Evolutionary conservation across 805 yeast genomes (phyloP).

Genomic region (Candida vaughaniae): DNA sequence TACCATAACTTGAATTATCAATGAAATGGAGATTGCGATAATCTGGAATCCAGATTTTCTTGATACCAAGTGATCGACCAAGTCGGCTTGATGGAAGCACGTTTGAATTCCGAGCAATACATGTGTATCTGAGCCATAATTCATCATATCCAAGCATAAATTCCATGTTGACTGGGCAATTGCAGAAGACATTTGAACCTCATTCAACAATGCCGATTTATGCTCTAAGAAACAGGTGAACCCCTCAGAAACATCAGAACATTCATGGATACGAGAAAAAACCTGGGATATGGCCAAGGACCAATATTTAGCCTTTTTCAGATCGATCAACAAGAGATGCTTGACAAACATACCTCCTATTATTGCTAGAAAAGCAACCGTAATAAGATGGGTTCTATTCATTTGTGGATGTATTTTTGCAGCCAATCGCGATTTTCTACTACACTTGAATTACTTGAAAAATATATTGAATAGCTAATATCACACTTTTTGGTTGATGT

Average conservation of each 20-base stretch:
- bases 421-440: conserved; percentile 1
- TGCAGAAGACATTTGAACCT: conserved; percentile 1
- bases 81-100: conserved; percentile 24
- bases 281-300: conserved; percentile 1
- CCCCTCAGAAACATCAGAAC: conserved; percentile 21
- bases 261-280: conserved; percentile 12
- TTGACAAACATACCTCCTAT: too few relatives aligned
- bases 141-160: conserved; percentile 17
- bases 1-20: conserved; percentile 6
- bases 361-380: too few relatives aligned
- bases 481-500: conserved; percentile 11
- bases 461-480: not conserved
- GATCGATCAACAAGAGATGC: too few relatives aligned
- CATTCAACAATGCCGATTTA: conserved; percentile 10
- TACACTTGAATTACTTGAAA: not conserved
- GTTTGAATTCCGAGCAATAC: conserved; percentile 22
- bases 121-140: conserved; percentile 18
- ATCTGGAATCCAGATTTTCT: not conserved
- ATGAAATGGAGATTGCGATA: not conserved
- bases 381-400: not conserved
- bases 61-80: conserved; percentile 9
- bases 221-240: conserved; percentile 17
- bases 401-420: conserved; percentile 1
- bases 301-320: too few relatives aligned
- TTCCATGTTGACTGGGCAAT: conserved; percentile 5